Evolutionary conservation across 1,284 basidiomycete genomes (phyloP).

Genomic region (Heliocybe sulcata): DNA sequence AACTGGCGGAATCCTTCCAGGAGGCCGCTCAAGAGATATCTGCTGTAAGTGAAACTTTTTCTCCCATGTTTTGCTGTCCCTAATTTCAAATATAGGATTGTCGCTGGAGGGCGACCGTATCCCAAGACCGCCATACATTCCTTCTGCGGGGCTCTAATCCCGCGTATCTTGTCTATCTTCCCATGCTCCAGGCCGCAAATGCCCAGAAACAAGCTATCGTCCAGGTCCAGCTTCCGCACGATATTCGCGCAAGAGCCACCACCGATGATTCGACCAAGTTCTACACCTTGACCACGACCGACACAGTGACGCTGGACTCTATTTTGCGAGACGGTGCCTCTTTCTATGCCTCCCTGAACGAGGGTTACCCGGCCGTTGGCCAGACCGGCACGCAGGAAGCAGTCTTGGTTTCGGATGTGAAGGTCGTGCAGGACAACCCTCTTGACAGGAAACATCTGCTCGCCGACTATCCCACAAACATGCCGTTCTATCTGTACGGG

Average conservation of each 20-base stretch:
- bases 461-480: constrained; percentile 20
- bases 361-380: background rate
- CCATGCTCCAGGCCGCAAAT: constrained; percentile 32
- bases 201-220: constrained; percentile 31
- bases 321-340: constrained; percentile 8
- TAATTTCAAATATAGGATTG: constrained; percentile 10
- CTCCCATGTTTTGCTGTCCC: background rate
- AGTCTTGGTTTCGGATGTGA: constrained; percentile 19
- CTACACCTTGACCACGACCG: constrained; percentile 15
- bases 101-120: constrained; percentile 22
- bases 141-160: constrained; percentile 30
- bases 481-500: constrained; percentile 38
- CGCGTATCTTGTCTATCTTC: constrained; percentile 27
- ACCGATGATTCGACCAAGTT: background rate
- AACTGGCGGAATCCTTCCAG: constrained; percentile 26
- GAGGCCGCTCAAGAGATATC: constrained; percentile 27
- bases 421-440: constrained; percentile 22
- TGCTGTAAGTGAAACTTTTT: constrained; percentile 12
- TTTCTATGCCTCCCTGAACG: background rate
- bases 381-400: background rate
- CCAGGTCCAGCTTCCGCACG: constrained; percentile 11
- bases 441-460: constrained; percentile 14
- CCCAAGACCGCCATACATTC: constrained; percentile 27
- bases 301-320: constrained; percentile 11
- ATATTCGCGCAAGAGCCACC: background rate